Evolutionary conservation across 2,329 filamentous ascomycete genomes (phyloP), one percentile per base, ranked within the genome.

Genomic region (Rhynchosporium agropyri): DNA sequence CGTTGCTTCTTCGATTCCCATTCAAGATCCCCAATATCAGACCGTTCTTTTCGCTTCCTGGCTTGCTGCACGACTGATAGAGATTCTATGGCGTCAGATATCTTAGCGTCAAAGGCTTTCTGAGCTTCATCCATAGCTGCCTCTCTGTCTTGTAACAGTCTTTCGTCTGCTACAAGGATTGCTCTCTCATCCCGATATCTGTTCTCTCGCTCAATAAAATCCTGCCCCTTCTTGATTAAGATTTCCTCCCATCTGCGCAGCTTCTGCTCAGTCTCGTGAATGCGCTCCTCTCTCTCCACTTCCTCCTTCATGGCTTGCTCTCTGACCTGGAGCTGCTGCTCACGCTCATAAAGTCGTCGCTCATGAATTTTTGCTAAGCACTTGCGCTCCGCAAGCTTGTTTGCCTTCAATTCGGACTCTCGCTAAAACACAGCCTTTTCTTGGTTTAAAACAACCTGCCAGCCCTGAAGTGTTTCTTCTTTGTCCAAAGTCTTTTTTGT

Each of bases 1-100:
- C 50, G 31, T 2, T 53, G 50, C 31, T 53, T 53, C 33, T 53
- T 53, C 50, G n/a, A 28, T 4, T 36, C 38, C 9, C 48, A 29
- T 8, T 29, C 33, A 36, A 36, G 6, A 36, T 6, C 28, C 1
- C 46, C 50, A 5, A 2, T 8, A 12, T 40, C 50, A 38, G n/a
- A 12, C 33, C 38, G 15, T 10, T 7, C 50, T 3, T 12, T 6
- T 40, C 50, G 13, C 33, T 53, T 53, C 5, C 33, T n/a, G 26
- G 33, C 10, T 8, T 53, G 50, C 50, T 53, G 50, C 3, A 53
- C 50, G 4, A 33, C 33, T 4, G 15, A 33, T 13, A 53, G 50
- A 20, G 50, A 26, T 6, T 20, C 20, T 12, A 53, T 53, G 3
- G 50, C 50, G 5, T 38, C 9, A 20, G 31, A 31, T 26, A 53